Evolutionary conservation across 805 yeast genomes (phyloP).

Genomic region (Brettanomyces sp.): DNA sequence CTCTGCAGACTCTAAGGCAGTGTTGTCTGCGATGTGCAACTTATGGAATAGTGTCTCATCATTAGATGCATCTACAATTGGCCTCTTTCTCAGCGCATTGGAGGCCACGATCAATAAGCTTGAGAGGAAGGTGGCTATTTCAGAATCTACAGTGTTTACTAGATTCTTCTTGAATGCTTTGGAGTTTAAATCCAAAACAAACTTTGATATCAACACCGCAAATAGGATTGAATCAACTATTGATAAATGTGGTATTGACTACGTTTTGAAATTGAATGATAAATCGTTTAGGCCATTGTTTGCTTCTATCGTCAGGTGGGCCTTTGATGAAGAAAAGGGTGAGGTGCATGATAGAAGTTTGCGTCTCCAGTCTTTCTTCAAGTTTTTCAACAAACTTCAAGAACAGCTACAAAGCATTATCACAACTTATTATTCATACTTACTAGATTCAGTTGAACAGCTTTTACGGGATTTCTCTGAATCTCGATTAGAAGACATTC

Average conservation of each 20-base stretch:
- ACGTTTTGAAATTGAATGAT: constrained; percentile 88
- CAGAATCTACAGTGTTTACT: constrained; percentile 59
- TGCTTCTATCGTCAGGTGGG: constrained; percentile 84
- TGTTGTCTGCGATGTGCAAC: constrained; percentile 51
- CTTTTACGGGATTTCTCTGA: constrained; percentile 42
- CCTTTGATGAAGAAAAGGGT: constrained; percentile 57
- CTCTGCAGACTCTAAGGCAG: constrained; percentile 56
- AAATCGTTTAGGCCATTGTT: constrained; percentile 89
- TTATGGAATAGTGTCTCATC: constrained; percentile 45
- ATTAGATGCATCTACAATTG: constrained; percentile 42
- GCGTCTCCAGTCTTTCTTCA: constrained; percentile 58
- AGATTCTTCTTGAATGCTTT: constrained; percentile 61
- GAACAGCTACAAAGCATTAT: constrained; percentile 78
- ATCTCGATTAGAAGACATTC: constrained; percentile 34
- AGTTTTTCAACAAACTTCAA: constrained; percentile 77
- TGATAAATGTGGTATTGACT: constrained; percentile 61
- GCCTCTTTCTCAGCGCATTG: constrained; percentile 59
- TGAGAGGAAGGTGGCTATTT: constrained; percentile 68
- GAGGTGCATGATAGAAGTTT: constrained; percentile 40
- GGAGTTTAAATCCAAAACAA: constrained; percentile 54
- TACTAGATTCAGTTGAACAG: constrained; percentile 61
- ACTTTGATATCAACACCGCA: constrained; percentile 62
- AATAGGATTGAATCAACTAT: constrained; percentile 74
- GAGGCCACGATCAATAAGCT: constrained; percentile 56
- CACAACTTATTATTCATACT: constrained; percentile 79